Conservation (phyloP, 768 basidiomycete species). For the Collybiopsis confluens region DNA sequence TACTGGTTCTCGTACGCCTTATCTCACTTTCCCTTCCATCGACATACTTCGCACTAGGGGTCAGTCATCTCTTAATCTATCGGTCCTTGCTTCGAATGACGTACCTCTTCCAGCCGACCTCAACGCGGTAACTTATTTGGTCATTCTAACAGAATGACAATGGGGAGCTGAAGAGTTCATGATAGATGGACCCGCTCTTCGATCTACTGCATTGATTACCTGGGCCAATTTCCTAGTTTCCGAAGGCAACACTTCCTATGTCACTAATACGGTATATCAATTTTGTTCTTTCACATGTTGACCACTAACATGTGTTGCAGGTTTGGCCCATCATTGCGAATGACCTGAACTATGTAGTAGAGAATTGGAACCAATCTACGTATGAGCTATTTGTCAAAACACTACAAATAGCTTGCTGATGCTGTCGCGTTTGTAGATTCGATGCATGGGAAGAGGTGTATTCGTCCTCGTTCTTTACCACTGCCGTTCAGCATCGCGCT, state of each 20-base stretch:
- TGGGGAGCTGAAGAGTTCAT: no score
- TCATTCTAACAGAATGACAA: no score
- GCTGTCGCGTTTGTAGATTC: slow-evolving; percentile 23
- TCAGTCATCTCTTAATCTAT: no score
- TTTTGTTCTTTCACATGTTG: slow-evolving; percentile 37
- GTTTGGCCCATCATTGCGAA: slow-evolving; percentile 26
- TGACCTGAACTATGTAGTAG: slow-evolving; percentile 51
- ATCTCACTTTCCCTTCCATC: no score
- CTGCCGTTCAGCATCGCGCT: slow-evolving; percentile 51
- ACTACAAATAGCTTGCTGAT: not conserved
- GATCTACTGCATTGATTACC: slow-evolving; percentile 61
- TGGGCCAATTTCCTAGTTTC: slow-evolving; percentile 61
- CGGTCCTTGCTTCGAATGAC: no score
- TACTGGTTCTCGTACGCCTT: no score
- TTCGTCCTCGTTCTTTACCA: slow-evolving; percentile 57
- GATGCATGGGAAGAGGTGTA: slow-evolving; percentile 49
- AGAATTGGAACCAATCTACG: slow-evolving; percentile 49
- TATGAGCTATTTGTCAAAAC: slow-evolving; percentile 18
- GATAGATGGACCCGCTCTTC: slow-evolving; percentile 73
- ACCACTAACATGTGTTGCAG: not conserved
- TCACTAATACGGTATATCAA: slow-evolving; percentile 17
- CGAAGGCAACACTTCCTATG: slow-evolving; percentile 42
- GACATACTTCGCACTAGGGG: no score
- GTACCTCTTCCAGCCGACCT: no score
- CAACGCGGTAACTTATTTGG: slow-evolving; percentile 60